Evolutionary conservation across 139 green algal species (phyloP).

Genomic region (Coccomyxa sp.): DNA sequence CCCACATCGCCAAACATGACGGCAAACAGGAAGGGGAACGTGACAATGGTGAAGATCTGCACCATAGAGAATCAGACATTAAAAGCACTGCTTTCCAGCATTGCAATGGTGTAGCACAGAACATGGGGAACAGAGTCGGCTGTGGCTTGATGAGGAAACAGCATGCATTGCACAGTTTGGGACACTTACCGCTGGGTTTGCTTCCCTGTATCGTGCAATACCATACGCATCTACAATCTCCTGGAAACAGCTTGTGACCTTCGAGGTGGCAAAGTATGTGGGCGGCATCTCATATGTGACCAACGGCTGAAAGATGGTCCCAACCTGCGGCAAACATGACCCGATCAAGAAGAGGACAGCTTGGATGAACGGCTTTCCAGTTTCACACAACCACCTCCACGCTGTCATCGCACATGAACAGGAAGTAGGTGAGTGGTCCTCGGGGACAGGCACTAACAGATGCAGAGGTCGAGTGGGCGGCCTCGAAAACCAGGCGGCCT

Average conservation of each 20-base stretch:
- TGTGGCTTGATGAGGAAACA: background rate
- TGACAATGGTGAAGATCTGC: slow-evolving; percentile 87
- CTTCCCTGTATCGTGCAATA: slow-evolving; percentile 89
- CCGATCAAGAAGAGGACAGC: background rate
- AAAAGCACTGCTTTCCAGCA: background rate
- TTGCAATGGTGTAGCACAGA: background rate
- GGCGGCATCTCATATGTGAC: slow-evolving; percentile 80
- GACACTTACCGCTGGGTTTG: slow-evolving; percentile 77
- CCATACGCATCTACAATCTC: slow-evolving; percentile 90
- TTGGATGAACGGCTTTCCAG: background rate
- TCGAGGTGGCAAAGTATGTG: slow-evolving; percentile 91
- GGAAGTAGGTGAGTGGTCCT: too few species aligned
- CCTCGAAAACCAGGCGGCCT: too few species aligned
- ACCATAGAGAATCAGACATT: background rate
- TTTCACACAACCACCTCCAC: background rate
- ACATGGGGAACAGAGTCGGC: background rate
- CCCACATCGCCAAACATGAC: slow-evolving; percentile 99
- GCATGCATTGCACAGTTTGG: background rate
- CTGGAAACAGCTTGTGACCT: slow-evolving; percentile 90
- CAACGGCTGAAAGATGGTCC: slow-evolving; percentile 88
- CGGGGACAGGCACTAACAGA: slow-evolving; percentile 18
- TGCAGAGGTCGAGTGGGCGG: slow-evolving; percentile 41
- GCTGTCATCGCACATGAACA: too few species aligned
- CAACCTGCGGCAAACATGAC: slow-evolving; percentile 38
- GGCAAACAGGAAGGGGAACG: slow-evolving; percentile 99